Evolutionary conservation across 371 early-diverging fungal species (phyloP), one percentile per base, ranked within the genome.

Genomic region (Rhizomucor miehei): DNA sequence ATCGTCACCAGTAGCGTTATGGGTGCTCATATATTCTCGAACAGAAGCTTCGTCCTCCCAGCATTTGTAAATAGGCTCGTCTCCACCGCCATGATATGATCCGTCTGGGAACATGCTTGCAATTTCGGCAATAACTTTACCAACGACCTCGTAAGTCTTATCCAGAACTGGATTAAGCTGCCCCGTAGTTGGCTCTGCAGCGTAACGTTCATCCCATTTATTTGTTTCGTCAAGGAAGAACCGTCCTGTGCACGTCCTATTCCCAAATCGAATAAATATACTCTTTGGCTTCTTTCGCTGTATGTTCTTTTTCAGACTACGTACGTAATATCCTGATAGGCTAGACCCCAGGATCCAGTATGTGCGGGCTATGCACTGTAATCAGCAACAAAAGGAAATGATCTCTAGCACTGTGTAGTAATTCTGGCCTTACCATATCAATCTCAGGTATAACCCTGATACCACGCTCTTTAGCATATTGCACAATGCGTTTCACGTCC

Each of bases 351-450:
- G 51, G 81, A 59, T 16, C 68, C 84, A 39, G 89, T 85, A 68
- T 92, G 92, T 0, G 88, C 91, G 40, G 92, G 91, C 69, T 73
- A 51, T 3, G 11, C 34, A 16, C 34, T 29, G 29, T 48, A 35
- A 2, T 36, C 3, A 14, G 20, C 48, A n/a, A 43, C 16, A 20
- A 3, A 3, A n/a, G 14, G 14, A 40, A 17, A 12, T 44, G 13
- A 17, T 44, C 19, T 8, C 8, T 6, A 41, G 14, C 10, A 12
- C 17, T 48, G 16, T 1, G 35, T 25, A 12, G n/a, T 44, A 4
- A n/a, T n/a, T n/a, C n/a, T n/a, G n/a, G n/a, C n/a, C 75, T 85
- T 51, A 89, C 89, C 67, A 88, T 84, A 54, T 90, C 90, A 51
- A 89, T 73, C 60, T 90, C 91, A 1, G 90, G 90, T 35, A 89